Conservation (phyloP, 2,329 filamentous ascomycete genomes). For the Exophiala sp. region DNA sequence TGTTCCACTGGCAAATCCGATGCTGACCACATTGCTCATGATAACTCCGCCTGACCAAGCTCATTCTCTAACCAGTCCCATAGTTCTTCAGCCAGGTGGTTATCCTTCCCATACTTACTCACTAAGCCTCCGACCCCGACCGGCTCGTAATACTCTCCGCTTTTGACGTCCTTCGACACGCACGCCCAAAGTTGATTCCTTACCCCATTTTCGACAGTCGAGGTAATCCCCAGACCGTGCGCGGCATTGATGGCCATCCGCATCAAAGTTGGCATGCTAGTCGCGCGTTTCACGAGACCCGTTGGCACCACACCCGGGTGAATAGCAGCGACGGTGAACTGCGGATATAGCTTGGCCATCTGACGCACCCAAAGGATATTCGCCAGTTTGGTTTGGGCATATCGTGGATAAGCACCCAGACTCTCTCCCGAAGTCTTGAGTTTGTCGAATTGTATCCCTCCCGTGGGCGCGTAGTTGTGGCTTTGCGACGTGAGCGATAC, state of each 20-base stretch:
- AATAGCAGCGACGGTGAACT: conserved; percentile 42
- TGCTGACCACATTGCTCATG: no score
- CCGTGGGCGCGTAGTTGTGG: conserved; percentile 18
- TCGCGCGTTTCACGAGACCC: conserved; percentile 49
- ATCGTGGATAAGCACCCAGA: conserved; percentile 32
- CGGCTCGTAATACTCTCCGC: conserved; percentile 43
- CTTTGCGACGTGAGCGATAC: conserved; percentile 28
- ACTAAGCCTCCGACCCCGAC: conserved; percentile 34
- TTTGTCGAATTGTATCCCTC: conserved; percentile 24
- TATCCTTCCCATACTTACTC: conserved; percentile 33
- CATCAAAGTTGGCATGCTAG: conserved; percentile 44
- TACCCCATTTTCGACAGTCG: conserved; percentile 36
- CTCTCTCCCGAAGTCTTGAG: conserved; percentile 14
- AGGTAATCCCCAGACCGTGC: conserved; percentile 4
- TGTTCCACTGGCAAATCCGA: no score
- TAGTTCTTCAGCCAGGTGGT: conserved; percentile 33
- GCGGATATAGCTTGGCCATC: conserved; percentile 44
- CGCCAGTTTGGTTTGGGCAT: conserved; percentile 51
- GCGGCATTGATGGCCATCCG: not conserved
- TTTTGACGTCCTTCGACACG: conserved; percentile 33
- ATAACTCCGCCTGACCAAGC: conserved; percentile 12
- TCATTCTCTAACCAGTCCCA: conserved; percentile 47
- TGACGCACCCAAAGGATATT: conserved; percentile 47
- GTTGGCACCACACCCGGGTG: conserved; percentile 51
- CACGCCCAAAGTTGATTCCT: conserved; percentile 44